Percentiles rank a stretch among this genome's conserved stretches.
Conservation (phyloP, 1,284 basidiomycete genomes). For the Pseudozyma hubeiensis region DNA sequence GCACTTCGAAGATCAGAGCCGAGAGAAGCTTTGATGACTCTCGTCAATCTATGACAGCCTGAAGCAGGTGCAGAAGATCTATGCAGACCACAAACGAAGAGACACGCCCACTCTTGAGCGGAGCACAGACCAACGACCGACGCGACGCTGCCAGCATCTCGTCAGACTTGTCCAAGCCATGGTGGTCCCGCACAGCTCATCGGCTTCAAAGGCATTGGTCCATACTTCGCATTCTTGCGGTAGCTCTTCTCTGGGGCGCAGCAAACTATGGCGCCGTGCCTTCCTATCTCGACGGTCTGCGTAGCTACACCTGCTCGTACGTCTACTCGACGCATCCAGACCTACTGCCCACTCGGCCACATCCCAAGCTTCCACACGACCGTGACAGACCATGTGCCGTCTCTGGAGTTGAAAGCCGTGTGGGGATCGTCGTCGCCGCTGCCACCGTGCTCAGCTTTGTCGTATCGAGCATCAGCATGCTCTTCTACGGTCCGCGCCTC, state of each 20-base stretch:
- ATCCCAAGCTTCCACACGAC: constrained; percentile 32
- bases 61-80: too few species aligned
- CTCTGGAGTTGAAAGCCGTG: constrained; percentile 43
- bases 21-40: too few species aligned
- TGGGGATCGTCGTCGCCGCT: constrained; percentile 40
- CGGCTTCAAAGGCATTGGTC: constrained; percentile 26
- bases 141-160: constrained; percentile 12
- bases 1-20: too few species aligned
- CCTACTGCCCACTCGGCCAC: constrained; percentile 25
- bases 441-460: constrained; percentile 44
- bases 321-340: constrained; percentile 36
- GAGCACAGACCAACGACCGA: background rate
- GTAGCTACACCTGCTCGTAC: constrained; percentile 40
- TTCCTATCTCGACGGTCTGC: constrained; percentile 39
- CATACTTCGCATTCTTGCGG: constrained; percentile 29
- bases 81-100: constrained; percentile 29
- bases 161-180: constrained; percentile 1
- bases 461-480: constrained; percentile 45
- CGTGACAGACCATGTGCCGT: constrained; percentile 45
- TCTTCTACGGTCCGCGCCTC: constrained; percentile 47
- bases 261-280: constrained; percentile 35
- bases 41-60: too few species aligned
- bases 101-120: constrained; percentile 24
- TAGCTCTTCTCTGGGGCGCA: constrained; percentile 34
- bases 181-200: background rate